phyloP scores from a whole-genome alignment of 495 filamentous ascomycete species.

The Talaromyces stipitatus region DNA sequence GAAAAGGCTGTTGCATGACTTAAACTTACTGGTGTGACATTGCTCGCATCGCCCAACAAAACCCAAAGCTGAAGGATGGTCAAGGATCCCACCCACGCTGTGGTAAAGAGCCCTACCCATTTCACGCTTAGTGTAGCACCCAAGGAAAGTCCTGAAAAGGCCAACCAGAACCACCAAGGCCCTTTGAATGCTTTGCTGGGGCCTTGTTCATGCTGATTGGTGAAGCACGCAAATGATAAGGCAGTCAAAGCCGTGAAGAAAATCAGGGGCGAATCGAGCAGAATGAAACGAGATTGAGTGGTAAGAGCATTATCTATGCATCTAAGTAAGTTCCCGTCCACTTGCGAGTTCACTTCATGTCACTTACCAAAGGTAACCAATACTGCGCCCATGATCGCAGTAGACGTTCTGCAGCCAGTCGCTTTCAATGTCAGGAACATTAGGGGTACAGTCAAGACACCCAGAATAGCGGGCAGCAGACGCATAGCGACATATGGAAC shows the following conservation, averaged over 20 bases:
- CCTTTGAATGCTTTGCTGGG: conserved; percentile 75
- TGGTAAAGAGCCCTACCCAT: conserved; percentile 98
- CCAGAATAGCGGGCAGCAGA: conserved; percentile 80
- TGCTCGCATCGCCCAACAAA: conserved; percentile 78
- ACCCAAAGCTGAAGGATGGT: conserved; percentile 92
- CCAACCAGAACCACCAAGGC: conserved; percentile 98
- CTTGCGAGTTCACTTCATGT: neutral
- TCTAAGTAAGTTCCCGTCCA: conserved; percentile 9
- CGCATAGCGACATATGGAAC: conserved; percentile 99
- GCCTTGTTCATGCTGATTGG: conserved; percentile 93
- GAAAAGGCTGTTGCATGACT: neutral
- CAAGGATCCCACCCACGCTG: conserved; percentile 93
- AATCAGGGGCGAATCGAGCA: conserved; percentile 91
- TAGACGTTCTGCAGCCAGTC: conserved; percentile 76
- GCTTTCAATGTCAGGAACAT: conserved; percentile 95
- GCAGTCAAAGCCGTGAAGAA: conserved; percentile 91
- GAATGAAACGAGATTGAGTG: conserved; percentile 89
- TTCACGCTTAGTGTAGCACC: conserved; percentile 94
- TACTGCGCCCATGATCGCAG: conserved; percentile 71
- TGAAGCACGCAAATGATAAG: conserved; percentile 84
- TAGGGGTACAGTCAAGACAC: conserved; percentile 76
- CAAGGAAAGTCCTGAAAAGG: conserved; percentile 74
- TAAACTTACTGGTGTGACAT: conserved; percentile 60
- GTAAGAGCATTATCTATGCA: conserved; percentile 80
- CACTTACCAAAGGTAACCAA: conserved; percentile 77